A percentile compares a stretch with the other conserved stretches of the same genome.
Conservation (phyloP, 2,329 filamentous ascomycete genomes). For the Epichloe glyceriae region DNA sequence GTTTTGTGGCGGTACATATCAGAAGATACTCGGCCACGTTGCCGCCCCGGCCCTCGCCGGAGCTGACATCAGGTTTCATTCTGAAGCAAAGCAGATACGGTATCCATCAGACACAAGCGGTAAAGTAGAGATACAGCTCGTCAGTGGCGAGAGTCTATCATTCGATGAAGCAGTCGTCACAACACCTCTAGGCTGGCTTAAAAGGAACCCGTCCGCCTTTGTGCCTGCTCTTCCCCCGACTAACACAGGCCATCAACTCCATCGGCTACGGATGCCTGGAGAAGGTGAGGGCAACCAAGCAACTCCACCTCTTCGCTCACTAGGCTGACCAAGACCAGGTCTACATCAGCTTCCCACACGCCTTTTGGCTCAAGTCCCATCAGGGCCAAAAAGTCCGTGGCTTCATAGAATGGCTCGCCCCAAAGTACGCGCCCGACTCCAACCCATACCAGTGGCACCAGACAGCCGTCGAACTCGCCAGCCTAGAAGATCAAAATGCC, state of each 20-base stretch:
- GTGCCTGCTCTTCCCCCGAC: slow-evolving; percentile 44
- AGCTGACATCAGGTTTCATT: slow-evolving; percentile 40
- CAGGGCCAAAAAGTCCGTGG: slow-evolving; percentile 36
- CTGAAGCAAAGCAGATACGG: slow-evolving; percentile 32
- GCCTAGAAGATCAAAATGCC: slow-evolving; percentile 41
- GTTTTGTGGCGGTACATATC: slow-evolving; percentile 47
- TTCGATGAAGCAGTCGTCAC: slow-evolving; percentile 62
- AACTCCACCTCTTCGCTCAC: neutral
- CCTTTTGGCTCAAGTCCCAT: slow-evolving; percentile 51
- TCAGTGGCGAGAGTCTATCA: slow-evolving; percentile 28
- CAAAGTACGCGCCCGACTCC: slow-evolving; percentile 48
- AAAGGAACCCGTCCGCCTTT: slow-evolving; percentile 46
- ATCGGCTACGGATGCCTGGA: slow-evolving; percentile 61
- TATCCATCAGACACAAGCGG: slow-evolving; percentile 14
- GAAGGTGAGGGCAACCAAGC: slow-evolving; percentile 33
- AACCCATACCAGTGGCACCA: slow-evolving; percentile 59
- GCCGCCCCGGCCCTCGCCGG: slow-evolving; percentile 41
- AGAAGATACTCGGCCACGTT: slow-evolving; percentile 43
- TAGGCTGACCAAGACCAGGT: slow-evolving; percentile 20
- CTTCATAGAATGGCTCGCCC: slow-evolving; percentile 66
- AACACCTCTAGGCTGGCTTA: slow-evolving; percentile 55
- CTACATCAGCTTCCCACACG: slow-evolving; percentile 56
- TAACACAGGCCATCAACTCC: slow-evolving; percentile 48
- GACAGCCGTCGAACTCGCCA: slow-evolving; percentile 64
- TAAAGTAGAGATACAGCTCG: slow-evolving; percentile 28